Percentiles rank a stretch among this genome's conserved stretches.
Conservation (phyloP, 352 stramenopile genomes). For the Albugo candida region DNA sequence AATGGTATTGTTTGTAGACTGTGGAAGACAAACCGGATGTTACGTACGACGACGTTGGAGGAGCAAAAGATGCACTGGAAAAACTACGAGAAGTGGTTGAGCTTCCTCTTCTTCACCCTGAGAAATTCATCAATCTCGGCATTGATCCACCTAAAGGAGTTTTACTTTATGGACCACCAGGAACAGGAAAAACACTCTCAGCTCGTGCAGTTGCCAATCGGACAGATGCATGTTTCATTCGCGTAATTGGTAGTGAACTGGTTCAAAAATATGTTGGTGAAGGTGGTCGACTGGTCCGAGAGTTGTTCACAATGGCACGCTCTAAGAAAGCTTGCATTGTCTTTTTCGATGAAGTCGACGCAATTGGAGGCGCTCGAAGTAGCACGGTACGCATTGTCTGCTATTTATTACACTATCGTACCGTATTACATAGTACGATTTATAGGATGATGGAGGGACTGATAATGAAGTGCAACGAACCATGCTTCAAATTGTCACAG, state of each 20-base stretch:
- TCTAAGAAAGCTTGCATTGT: constrained; percentile 97
- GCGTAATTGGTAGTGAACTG: constrained; percentile 97
- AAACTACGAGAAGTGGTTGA: constrained; percentile 98
- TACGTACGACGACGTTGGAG: constrained; percentile 99
- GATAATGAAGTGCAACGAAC: constrained; percentile 99
- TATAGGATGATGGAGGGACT: constrained; percentile 81
- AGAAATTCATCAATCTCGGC: constrained; percentile 96
- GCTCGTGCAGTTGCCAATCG: constrained; percentile 95
- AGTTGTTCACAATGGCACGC: constrained; percentile 99
- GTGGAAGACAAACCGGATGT: constrained; percentile 99
- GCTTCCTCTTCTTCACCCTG: constrained; percentile 93
- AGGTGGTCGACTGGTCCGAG: constrained; percentile 96
- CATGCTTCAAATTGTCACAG: constrained; percentile 99
- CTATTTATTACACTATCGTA: neutral
- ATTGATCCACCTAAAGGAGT: constrained; percentile 99
- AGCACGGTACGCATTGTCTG: constrained; percentile 23
- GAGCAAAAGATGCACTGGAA: constrained; percentile 95
- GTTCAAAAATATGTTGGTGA: constrained; percentile 99
- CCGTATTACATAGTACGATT: neutral
- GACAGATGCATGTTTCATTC: constrained; percentile 99
- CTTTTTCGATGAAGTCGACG: constrained; percentile 99
- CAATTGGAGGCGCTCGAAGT: constrained; percentile 88
- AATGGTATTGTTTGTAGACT: constrained; percentile 71
- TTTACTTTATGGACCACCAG: constrained; percentile 93
- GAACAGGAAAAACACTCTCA: constrained; percentile 94